Evolutionary conservation across 306 rosid genomes (phyloP).

Genomic region (Casuarina equisetifolia): DNA sequence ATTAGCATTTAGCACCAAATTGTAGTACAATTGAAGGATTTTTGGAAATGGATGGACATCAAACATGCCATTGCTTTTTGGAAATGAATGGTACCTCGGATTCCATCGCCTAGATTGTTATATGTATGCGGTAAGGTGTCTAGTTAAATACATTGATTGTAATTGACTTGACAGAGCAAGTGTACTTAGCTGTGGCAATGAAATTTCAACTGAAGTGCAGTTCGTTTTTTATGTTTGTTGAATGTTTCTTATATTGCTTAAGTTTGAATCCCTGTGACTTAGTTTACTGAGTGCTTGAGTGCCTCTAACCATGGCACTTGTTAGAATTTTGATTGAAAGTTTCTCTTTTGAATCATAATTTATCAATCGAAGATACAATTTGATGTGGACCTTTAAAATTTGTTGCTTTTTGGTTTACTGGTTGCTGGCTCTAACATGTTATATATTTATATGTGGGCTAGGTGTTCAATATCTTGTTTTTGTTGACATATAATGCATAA

Average conservation of each 20-base stretch:
- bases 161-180: not conserved
- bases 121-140: not conserved
- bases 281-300: not conserved
- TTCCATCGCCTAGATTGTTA: slow-evolving; percentile 1
- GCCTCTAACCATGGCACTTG: not conserved
- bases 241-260: slow-evolving; percentile 1
- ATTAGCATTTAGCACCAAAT: not conserved
- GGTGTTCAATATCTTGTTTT: not conserved
- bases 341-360: not conserved
- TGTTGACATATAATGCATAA: not conserved
- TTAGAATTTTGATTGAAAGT: not conserved
- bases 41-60: not conserved
- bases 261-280: not conserved
- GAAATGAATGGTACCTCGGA: not conserved
- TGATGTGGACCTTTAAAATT: not conserved
- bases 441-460: not conserved
- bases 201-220: not conserved
- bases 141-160: not conserved
- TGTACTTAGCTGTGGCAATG: not conserved
- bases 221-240: not conserved
- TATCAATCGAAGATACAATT: not conserved
- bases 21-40: not conserved
- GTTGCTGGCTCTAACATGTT: not conserved
- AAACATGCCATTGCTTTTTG: not conserved
- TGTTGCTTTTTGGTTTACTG: not conserved